Conservation (phyloP, 176 grass and related monocot genomes). For the Musa beccarii region DNA sequence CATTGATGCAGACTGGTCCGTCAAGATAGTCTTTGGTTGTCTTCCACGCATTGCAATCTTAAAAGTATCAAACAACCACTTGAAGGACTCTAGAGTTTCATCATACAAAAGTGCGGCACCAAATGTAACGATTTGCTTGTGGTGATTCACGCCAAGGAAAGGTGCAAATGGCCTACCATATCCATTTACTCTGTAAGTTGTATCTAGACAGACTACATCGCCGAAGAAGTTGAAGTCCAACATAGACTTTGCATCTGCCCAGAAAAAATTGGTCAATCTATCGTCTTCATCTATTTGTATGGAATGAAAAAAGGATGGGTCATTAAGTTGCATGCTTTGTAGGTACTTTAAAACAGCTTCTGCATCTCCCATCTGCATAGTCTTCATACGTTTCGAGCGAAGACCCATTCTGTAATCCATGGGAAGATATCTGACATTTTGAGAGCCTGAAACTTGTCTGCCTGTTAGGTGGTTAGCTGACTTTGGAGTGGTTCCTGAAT, state of each 20-base stretch:
- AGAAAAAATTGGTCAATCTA: slow-evolving; percentile 27
- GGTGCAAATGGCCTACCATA: slow-evolving; percentile 28
- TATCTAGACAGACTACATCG: slow-evolving; percentile 31
- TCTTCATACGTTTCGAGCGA: slow-evolving; percentile 31
- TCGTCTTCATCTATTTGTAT: slow-evolving; percentile 28
- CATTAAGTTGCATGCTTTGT: slow-evolving; percentile 26
- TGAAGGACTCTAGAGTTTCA: slow-evolving; percentile 27
- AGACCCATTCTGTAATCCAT: slow-evolving; percentile 30
- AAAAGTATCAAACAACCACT: slow-evolving; percentile 37
- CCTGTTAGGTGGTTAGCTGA: slow-evolving; percentile 2
- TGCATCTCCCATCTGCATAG: slow-evolving; percentile 40
- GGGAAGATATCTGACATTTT: slow-evolving; percentile 31
- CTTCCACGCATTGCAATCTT: slow-evolving; percentile 27
- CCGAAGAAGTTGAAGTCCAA: slow-evolving; percentile 20
- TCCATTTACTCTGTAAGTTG: slow-evolving; percentile 25
- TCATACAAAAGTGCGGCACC: slow-evolving; percentile 19
- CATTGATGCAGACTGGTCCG: slow-evolving; percentile 15
- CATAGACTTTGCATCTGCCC: slow-evolving; percentile 26
- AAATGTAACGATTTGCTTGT: slow-evolving; percentile 29
- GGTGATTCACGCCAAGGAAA: slow-evolving; percentile 31
- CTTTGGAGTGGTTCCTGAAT: slow-evolving; percentile 23
- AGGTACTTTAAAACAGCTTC: slow-evolving; percentile 43
- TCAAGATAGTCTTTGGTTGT: slow-evolving; percentile 28
- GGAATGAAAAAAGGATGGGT: slow-evolving; percentile 21
- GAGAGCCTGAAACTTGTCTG: slow-evolving; percentile 7